Conservation (phyloP, 129 eudicot species). For the carrot (Daucus carota) region DH1_v3.0 NC_030386.2:14043501-14044000, state of each 20-base stretch:
- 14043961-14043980: not conserved
- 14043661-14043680: not conserved
- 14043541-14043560: too few species aligned
- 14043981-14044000: not conserved
- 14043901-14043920: not conserved
- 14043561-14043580: too few species aligned
- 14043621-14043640: too few species aligned
- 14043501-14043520: too few species aligned
- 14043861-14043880: not conserved
- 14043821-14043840: not conserved
- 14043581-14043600: slow-evolving; percentile 12
- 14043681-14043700: not conserved
- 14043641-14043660: too few species aligned
- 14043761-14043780: slow-evolving; percentile 11
- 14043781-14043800: slow-evolving; percentile 11
- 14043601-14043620: not conserved
- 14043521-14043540: too few species aligned
- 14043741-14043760: slow-evolving; percentile 49
- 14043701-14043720: not conserved
- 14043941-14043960: not conserved
- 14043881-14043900: not conserved
- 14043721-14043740: slow-evolving; percentile 3
- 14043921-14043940: not conserved
- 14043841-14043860: not conserved
- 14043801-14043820: slow-evolving; percentile 6